phyloP scores from a whole-genome alignment of 2,329 filamentous ascomycete species.

The Penicillium hesseltinei region DNA sequence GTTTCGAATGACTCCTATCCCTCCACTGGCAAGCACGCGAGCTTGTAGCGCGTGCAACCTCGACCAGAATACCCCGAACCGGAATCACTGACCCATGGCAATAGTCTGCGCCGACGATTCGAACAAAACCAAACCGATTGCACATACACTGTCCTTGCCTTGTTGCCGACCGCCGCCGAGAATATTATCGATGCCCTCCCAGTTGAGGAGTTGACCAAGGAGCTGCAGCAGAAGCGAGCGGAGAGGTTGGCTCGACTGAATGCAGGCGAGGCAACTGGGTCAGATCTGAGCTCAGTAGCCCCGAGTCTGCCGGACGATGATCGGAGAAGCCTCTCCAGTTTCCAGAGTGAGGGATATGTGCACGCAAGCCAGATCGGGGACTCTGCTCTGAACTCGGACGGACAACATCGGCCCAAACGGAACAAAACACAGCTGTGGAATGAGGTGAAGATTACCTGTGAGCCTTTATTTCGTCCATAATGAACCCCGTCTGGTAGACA shows the following conservation, averaged over 20 bases:
- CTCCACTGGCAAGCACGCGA: conserved; percentile 11
- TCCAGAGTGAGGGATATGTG: conserved; percentile 77
- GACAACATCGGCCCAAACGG: conserved; percentile 59
- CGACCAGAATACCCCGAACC: conserved; percentile 9
- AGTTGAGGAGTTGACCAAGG: conserved; percentile 87
- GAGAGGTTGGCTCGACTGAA: conserved; percentile 62
- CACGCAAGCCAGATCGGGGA: conserved; percentile 75
- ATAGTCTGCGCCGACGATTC: conserved; percentile 87
- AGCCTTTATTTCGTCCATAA: conserved; percentile 8
- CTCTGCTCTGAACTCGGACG: conserved; percentile 48
- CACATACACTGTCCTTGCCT: conserved; percentile 94
- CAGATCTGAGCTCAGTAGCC: conserved; percentile 56
- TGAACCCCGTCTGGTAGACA: not conserved
- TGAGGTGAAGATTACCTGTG: conserved; percentile 93
- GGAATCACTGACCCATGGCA: conserved; percentile 15
- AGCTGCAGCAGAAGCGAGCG: conserved; percentile 90
- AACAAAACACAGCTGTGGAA: conserved; percentile 95
- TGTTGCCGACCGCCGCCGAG: conserved; percentile 85
- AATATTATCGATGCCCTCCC: conserved; percentile 85
- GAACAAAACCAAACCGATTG: conserved; percentile 99
- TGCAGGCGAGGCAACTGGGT: conserved; percentile 55
- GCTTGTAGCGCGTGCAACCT: conserved; percentile 9
- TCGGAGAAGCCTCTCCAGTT: conserved; percentile 53
- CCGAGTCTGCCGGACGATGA: conserved; percentile 81
- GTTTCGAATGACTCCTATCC: not conserved